Evolutionary conservation across 2,329 filamentous ascomycete genomes (phyloP).

Genomic region (Escovopsis sp.): DNA sequence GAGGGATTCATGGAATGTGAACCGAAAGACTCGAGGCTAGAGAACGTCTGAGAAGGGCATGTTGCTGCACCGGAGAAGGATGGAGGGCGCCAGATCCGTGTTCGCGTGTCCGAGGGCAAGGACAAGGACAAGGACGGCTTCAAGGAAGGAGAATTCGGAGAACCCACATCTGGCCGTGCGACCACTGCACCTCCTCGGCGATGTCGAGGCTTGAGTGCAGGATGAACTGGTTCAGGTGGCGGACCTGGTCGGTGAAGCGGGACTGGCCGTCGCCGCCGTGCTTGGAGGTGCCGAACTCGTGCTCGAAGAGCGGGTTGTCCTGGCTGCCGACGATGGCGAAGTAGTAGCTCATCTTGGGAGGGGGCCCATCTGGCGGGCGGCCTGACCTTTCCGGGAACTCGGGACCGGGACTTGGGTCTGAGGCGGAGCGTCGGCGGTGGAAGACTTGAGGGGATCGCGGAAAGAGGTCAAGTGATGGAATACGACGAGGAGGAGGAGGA

Average conservation of each 20-base stretch:
- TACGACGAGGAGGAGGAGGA: no score
- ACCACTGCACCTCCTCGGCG: slow-evolving; percentile 94
- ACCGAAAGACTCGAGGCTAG: no score
- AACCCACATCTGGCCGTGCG: slow-evolving; percentile 59
- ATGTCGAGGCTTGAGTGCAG: slow-evolving; percentile 89
- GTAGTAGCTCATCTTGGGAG: slow-evolving; percentile 78
- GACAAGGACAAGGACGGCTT: no score
- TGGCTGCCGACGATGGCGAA: slow-evolving; percentile 92
- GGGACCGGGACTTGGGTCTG: neutral
- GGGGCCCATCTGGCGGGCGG: neutral
- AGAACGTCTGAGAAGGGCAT: no score
- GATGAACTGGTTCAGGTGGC: slow-evolving; percentile 95
- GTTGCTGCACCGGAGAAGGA: neutral
- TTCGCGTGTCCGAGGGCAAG: no score
- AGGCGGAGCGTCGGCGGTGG: no score
- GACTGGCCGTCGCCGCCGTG: slow-evolving; percentile 86
- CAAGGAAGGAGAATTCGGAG: no score
- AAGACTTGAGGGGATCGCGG: no score
- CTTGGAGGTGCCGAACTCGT: slow-evolving; percentile 94
- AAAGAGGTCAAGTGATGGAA: neutral
- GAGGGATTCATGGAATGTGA: no score
- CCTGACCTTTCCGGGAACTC: neutral
- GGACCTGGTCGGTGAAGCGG: slow-evolving; percentile 74
- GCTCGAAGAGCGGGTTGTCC: slow-evolving; percentile 91
- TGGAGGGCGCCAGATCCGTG: neutral